Evolutionary conservation across 208 protist species (phyloP), one percentile per base, ranked within the genome.

Genomic region (Acanthamoeba sp.): DNA sequence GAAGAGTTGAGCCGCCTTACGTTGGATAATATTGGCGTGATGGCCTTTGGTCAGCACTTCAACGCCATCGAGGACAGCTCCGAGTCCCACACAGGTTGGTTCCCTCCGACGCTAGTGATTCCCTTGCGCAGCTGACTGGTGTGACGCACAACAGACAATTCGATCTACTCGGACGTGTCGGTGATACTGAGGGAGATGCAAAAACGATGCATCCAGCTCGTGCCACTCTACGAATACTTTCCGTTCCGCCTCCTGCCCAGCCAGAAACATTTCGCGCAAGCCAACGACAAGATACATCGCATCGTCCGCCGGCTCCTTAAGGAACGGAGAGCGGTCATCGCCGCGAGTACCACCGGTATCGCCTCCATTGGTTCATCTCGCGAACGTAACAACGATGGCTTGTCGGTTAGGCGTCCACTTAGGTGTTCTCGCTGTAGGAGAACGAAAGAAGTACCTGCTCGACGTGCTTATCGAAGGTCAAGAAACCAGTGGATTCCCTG

Each of bases 281-380:
- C 55, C 50, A 91, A 91, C 85, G 55, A 91, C 48, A 91, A 91
- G 57, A 91, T 91, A 9, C 85, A 91, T n/a, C n/a, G 59, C 1
- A 64, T 91, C 57, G 85, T 91, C 14, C 85, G 85, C 1, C 85
- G 85, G 18, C 57, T 64, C 16, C 48, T 91, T 32, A 91, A 91
- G 40, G 59, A 73, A 18, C 9, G 85, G 29, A 9, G 42, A 2
- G 73, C 48, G 22, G 38, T 5, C 40, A 84, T 40, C 18, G 40
- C 6, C 22, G 24, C 32, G 22, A 16, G n/a, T 29, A 10, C 66
- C n/a, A 36, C 32, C 20, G 66, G 32, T 76, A 40, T 36, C 29
- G 16, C 27, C 64, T 3, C 29, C 34, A n/a, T n/a, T n/a, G n/a
- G n/a, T n/a, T n/a, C n/a, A n/a, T n/a, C n/a, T n/a, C n/a, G n/a